phyloP scores from a whole-genome alignment of 768 basidiomycete genomes.

The Amanita pseudoporphyria region DNA sequence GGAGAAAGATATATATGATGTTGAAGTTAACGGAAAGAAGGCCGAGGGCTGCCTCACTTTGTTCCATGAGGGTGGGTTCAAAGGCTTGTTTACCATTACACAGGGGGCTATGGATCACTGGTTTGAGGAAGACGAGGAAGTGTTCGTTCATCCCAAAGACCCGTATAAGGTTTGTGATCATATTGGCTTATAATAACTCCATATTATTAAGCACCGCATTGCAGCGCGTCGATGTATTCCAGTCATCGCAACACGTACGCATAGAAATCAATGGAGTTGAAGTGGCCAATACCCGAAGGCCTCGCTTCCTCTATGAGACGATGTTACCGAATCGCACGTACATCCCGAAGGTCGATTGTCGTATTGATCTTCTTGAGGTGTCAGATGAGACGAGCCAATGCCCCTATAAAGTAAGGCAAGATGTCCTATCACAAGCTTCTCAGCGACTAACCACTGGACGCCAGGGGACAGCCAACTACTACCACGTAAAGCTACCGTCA shows the following conservation, averaged over 20 bases:
- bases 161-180: slow-evolving; percentile 47
- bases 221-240: slow-evolving; percentile 55
- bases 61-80: slow-evolving; percentile 25
- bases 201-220: not conserved
- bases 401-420: slow-evolving; percentile 49
- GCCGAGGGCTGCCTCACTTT: slow-evolving; percentile 26
- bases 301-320: slow-evolving; percentile 51
- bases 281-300: slow-evolving; percentile 45
- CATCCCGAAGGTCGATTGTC: slow-evolving; percentile 48
- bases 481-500: slow-evolving; percentile 35
- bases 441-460: not conserved
- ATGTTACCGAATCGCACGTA: slow-evolving; percentile 39
- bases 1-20: slow-evolving; percentile 31
- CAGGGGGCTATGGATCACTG: slow-evolving; percentile 48
- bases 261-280: slow-evolving; percentile 54
- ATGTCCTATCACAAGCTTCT: not conserved
- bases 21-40: slow-evolving; percentile 30
- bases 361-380: slow-evolving; percentile 36
- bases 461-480: slow-evolving; percentile 14
- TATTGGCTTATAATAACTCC: not conserved
- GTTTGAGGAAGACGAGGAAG: slow-evolving; percentile 62
- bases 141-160: slow-evolving; percentile 54
- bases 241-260: slow-evolving; percentile 51
- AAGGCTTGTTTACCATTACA: slow-evolving; percentile 37
- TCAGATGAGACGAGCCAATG: slow-evolving; percentile 40